Evolutionary conservation across 108 stramenopile species (phyloP).

Genomic region (Skeletonema tropicum): DNA sequence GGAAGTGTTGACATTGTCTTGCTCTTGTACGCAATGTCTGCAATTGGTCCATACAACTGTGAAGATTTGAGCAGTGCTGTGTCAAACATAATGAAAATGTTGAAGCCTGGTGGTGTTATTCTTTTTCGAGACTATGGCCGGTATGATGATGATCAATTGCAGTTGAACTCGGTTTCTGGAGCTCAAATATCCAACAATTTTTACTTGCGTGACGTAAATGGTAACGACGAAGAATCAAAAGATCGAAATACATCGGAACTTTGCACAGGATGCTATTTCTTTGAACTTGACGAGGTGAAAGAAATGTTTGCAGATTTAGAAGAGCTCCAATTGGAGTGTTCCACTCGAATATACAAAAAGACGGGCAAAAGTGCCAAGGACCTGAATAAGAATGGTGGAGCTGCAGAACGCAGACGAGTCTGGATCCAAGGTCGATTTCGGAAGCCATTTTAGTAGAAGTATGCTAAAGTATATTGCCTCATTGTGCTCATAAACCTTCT

Average conservation of each 20-base stretch:
- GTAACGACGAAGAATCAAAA: background rate
- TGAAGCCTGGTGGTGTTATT: slow-evolving; percentile 72
- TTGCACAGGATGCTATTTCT: slow-evolving; percentile 76
- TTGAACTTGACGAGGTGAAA: slow-evolving; percentile 67
- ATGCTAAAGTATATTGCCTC: too few relatives aligned
- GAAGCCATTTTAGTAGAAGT: too few relatives aligned
- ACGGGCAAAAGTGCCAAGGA: slow-evolving; percentile 48
- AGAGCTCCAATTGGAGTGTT: slow-evolving; percentile 65
- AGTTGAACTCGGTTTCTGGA: slow-evolving; percentile 27
- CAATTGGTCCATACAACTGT: slow-evolving; percentile 32
- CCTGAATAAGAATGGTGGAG: slow-evolving; percentile 23
- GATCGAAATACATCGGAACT: slow-evolving; percentile 32
- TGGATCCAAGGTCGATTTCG: slow-evolving; percentile 38
- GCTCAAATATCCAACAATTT: slow-evolving; percentile 68
- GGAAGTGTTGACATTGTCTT: slow-evolving; percentile 29
- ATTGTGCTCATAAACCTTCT: too few relatives aligned
- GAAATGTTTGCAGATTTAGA: slow-evolving; percentile 68
- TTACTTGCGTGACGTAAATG: slow-evolving; percentile 42
- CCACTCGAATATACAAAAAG: slow-evolving; percentile 62
- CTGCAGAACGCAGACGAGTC: slow-evolving; percentile 12
- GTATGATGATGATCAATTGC: slow-evolving; percentile 87
- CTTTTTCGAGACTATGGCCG: slow-evolving; percentile 90
- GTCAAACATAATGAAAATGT: slow-evolving; percentile 49
- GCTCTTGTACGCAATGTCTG: slow-evolving; percentile 52
- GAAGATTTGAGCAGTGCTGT: slow-evolving; percentile 52